A percentile compares a stretch with the other conserved stretches of the same genome.
These are phyloP conservation scores for Sherardia arvensis DNA, from an alignment of 257 asterid genomes.

Conservation along the genomic window DNA sequence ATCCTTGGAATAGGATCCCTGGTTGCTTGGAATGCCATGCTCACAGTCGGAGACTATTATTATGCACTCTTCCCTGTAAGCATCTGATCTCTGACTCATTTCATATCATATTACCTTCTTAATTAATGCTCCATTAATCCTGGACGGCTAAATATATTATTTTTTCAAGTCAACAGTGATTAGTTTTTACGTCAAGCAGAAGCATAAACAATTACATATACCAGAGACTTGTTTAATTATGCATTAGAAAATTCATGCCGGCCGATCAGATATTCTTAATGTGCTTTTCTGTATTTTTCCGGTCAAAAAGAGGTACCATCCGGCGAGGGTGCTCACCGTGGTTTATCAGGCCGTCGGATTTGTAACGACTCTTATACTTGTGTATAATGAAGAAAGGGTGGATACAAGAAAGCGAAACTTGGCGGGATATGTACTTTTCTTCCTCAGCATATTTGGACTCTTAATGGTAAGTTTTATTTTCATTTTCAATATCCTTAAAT, in stretches of 20 bases:
- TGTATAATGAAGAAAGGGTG: slow-evolving; percentile 51
- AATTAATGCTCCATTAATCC: no score
- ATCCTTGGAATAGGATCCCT: slow-evolving; percentile 28
- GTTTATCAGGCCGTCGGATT: slow-evolving; percentile 77
- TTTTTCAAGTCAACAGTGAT: no score
- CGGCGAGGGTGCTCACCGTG: slow-evolving; percentile 67
- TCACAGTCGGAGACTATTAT: slow-evolving; percentile 28
- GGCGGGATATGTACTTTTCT: slow-evolving; percentile 55
- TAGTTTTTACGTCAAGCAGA: no score
- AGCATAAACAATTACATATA: no score
- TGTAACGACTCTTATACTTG: slow-evolving; percentile 33
- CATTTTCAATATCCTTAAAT: no score
- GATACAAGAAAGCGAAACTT: slow-evolving; percentile 64
- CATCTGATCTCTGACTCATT: slow-evolving; percentile 1
- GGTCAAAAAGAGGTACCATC: slow-evolving; percentile 50
- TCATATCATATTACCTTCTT: neutral
- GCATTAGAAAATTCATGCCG: neutral
- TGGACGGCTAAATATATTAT: no score
- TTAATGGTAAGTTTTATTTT: slow-evolving; percentile 33
- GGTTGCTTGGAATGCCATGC: slow-evolving; percentile 27
- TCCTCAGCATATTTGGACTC: slow-evolving; percentile 46
- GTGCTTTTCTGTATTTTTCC: neutral
- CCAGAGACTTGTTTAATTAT: no score
- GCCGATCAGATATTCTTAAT: neutral
- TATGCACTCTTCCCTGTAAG: slow-evolving; percentile 25